Evolutionary conservation across 371 early-diverging fungal species (phyloP).

Genomic region (Mortierella sp.): DNA sequence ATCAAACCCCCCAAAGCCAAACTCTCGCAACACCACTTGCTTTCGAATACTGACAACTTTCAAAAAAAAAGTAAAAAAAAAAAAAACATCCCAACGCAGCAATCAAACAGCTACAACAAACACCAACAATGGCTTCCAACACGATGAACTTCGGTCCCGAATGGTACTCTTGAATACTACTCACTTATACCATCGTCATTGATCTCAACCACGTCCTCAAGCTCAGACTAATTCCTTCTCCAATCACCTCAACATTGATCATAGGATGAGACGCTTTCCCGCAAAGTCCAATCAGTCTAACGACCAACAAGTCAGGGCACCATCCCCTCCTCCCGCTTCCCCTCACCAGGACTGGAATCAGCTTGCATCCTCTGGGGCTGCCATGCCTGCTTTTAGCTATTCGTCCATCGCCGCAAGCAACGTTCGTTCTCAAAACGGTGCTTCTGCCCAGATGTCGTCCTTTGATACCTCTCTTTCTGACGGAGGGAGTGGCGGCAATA

Average conservation of each 20-base stretch:
- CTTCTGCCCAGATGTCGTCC: slow-evolving; percentile 25
- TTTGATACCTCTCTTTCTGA: slow-evolving; percentile 26
- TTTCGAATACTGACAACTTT: neutral
- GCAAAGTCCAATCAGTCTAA: slow-evolving; percentile 46
- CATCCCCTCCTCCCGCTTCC: slow-evolving; percentile 33
- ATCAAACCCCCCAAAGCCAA: neutral
- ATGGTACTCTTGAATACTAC: slow-evolving; percentile 66
- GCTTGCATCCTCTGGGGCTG: slow-evolving; percentile 14
- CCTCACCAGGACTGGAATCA: slow-evolving; percentile 40
- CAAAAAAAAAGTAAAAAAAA: neutral
- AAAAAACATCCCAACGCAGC: slow-evolving; percentile 9
- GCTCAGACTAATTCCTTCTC: neutral
- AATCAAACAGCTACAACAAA: slow-evolving; percentile 9
- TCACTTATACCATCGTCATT: neutral
- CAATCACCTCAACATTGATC: neutral
- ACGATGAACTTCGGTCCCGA: slow-evolving; percentile 91
- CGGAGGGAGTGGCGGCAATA: slow-evolving; percentile 7
- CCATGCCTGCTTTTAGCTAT: slow-evolving; percentile 54
- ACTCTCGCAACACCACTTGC: neutral
- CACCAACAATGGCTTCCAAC: slow-evolving; percentile 42
- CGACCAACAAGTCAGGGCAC: slow-evolving; percentile 29
- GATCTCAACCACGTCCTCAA: neutral
- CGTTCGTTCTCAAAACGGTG: slow-evolving; percentile 45
- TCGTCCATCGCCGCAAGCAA: slow-evolving; percentile 59
- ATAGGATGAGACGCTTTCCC: slow-evolving; percentile 61